phyloP scores from a whole-genome alignment of 176 grass and related monocot species.

The Eleusine indica region DNA sequence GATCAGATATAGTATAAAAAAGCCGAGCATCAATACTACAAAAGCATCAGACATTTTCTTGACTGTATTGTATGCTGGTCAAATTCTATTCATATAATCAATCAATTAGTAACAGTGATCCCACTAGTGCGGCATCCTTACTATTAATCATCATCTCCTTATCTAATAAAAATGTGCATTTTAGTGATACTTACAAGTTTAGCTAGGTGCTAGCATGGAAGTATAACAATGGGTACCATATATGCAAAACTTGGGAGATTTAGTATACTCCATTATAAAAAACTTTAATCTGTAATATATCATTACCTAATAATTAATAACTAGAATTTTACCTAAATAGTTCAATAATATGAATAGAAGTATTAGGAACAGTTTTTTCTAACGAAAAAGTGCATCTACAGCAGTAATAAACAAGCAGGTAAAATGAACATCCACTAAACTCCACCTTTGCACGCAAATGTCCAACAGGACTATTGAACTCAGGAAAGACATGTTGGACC shows the following conservation, averaged over 20 bases:
- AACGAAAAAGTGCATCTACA: not conserved
- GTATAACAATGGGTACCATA: not conserved
- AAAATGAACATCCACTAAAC: slow-evolving; percentile 29
- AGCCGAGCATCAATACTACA: not conserved
- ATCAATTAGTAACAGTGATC: not conserved
- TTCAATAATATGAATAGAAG: not conserved
- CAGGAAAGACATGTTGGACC: slow-evolving; percentile 85
- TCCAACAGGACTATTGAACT: slow-evolving; percentile 66
- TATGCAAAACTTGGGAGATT: not conserved
- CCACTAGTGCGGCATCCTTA: not conserved
- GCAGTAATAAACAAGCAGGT: slow-evolving; percentile 22
- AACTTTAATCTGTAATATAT: not conserved
- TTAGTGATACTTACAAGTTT: not conserved
- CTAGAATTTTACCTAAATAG: not conserved
- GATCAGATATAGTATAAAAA: slow-evolving; percentile 9
- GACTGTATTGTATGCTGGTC: not conserved
- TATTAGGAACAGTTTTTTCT: not conserved
- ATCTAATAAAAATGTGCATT: not conserved
- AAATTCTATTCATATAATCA: not conserved
- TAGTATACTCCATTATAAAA: not conserved
- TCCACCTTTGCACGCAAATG: slow-evolving; percentile 83
- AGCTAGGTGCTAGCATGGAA: not conserved
- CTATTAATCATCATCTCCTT: not conserved
- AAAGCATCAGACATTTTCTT: not conserved
- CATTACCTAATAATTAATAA: not conserved